phyloP scores from a whole-genome alignment of 2,329 filamentous ascomycete species.

The Aspergillus puulaauensis region DNA sequence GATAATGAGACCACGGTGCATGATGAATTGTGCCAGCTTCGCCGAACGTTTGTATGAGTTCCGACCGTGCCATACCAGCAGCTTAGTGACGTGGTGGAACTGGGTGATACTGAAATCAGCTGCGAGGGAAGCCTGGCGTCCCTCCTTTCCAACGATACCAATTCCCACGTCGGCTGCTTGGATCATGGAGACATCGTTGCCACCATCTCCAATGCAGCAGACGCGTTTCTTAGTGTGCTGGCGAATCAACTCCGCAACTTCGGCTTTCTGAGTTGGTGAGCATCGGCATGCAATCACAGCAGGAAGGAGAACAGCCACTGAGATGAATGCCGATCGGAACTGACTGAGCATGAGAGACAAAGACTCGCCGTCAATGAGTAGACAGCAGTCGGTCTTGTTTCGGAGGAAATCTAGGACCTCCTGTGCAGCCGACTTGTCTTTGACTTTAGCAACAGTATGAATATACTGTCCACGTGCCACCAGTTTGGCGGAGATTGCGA shows the following conservation, averaged over 20 bases:
- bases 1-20: constrained; percentile 94
- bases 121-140: constrained; percentile 87
- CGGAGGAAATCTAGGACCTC: constrained; percentile 86
- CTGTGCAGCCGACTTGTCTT: constrained; percentile 78
- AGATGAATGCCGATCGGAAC: constrained; percentile 82
- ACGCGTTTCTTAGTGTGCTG: constrained; percentile 90
- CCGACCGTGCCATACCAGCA: constrained; percentile 97
- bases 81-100: constrained; percentile 90
- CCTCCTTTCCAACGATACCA: constrained; percentile 97
- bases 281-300: constrained; percentile 95
- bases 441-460: constrained; percentile 84
- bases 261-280: constrained; percentile 94
- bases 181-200: constrained; percentile 99
- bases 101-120: constrained; percentile 97
- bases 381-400: constrained; percentile 79
- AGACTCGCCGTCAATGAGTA: constrained; percentile 93
- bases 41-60: constrained; percentile 96
- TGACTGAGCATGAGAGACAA: constrained; percentile 78
- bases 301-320: constrained; percentile 80
- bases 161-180: constrained; percentile 97
- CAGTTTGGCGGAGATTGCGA: constrained; percentile 91
- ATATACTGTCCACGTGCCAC: constrained; percentile 94
- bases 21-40: constrained; percentile 96
- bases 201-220: constrained; percentile 95
- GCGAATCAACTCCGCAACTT: constrained; percentile 86